A percentile compares a stretch with the other conserved stretches of the same genome.
Conservation (phyloP, 2,329 filamentous ascomycete genomes). For the Claviceps sp. region DNA sequence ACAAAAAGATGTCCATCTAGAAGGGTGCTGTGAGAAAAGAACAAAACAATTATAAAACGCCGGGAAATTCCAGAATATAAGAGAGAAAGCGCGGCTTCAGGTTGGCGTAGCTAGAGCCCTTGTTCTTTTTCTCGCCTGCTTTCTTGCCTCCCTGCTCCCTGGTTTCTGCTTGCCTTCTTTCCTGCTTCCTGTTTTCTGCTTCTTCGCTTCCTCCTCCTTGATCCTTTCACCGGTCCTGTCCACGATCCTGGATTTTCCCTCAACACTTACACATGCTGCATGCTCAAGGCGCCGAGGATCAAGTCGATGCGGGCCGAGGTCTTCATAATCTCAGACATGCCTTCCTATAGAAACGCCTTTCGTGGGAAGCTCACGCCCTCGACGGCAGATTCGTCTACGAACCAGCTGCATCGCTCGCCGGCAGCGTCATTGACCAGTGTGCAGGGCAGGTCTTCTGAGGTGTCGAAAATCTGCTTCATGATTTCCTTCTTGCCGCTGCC, state of each 20-base stretch:
- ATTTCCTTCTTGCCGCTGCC: conserved; percentile 83
- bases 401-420: conserved; percentile 87
- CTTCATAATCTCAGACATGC: not conserved
- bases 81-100: not conserved
- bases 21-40: not conserved
- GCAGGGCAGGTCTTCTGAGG: conserved; percentile 62
- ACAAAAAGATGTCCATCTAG: not conserved
- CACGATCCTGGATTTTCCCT: too few species aligned
- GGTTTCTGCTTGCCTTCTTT: too few species aligned
- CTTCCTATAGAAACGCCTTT: conserved; percentile 43
- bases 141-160: not conserved
- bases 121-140: too few species aligned
- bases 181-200: too few species aligned
- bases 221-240: too few species aligned
- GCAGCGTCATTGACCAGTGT: conserved; percentile 74
- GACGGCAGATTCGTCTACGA: conserved; percentile 75
- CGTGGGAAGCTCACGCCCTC: conserved; percentile 75
- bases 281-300: not conserved
- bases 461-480: conserved; percentile 82
- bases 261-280: not conserved
- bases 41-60: not conserved
- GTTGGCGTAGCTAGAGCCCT: too few species aligned
- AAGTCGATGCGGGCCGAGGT: not conserved
- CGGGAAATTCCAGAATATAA: not conserved
- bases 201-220: too few species aligned